Conservation (phyloP, 1,284 basidiomycete species). For the Sporisorium iseilematis-ciliati region DNA sequence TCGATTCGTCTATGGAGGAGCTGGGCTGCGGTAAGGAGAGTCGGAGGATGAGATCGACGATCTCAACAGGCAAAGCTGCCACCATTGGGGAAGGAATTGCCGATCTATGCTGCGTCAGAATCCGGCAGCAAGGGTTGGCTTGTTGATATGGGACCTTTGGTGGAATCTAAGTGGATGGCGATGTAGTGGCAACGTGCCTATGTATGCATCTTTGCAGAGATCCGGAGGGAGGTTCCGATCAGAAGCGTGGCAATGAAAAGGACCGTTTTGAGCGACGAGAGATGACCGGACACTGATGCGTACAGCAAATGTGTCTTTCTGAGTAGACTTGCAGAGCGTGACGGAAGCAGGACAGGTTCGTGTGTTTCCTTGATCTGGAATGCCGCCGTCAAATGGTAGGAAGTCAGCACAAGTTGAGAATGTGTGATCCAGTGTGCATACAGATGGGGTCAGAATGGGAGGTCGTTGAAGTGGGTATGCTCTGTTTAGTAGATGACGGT, state of each 20-base stretch:
- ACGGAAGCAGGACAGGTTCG: too few species aligned
- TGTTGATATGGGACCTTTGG: background rate
- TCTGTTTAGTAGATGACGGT: too few species aligned
- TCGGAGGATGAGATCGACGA: slow-evolving; percentile 44
- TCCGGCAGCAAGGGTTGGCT: background rate
- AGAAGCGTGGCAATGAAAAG: background rate
- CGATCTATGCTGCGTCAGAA: background rate
- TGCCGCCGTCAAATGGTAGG: too few species aligned
- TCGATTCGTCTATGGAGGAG: background rate
- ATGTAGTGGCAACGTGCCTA: background rate
- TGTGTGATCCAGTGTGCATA: too few species aligned
- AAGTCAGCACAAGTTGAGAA: too few species aligned
- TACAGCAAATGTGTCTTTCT: too few species aligned
- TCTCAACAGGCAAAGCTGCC: slow-evolving; percentile 30
- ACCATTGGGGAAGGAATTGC: background rate
- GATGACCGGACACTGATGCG: background rate
- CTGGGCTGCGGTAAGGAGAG: slow-evolving; percentile 11
- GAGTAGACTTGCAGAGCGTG: too few species aligned
- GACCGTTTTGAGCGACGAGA: background rate
- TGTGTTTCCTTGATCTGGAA: too few species aligned
- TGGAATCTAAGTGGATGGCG: background rate
- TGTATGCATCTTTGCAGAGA: background rate
- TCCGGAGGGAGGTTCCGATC: background rate
- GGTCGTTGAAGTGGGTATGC: too few species aligned
- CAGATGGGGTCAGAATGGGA: too few species aligned